Evolutionary conservation across 2,329 filamentous ascomycete genomes (phyloP).

Genomic region (Alternaria angustiovoidea): DNA sequence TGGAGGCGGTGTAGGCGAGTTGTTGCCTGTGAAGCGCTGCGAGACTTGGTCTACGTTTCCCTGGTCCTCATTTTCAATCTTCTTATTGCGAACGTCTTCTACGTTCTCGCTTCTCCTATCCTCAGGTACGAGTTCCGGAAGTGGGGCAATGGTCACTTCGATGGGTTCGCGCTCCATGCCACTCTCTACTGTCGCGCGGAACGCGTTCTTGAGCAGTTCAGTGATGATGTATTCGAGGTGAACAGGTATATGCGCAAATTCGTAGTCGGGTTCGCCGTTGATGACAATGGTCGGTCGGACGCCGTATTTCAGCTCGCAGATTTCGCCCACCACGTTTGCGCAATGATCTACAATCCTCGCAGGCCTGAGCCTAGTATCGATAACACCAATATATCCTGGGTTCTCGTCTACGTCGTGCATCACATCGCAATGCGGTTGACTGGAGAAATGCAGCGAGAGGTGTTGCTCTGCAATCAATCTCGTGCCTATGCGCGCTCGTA

Average conservation of each 20-base stretch:
- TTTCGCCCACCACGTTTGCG: conserved; percentile 90
- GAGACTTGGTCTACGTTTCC: conserved; percentile 45
- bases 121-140: conserved; percentile 58
- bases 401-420: conserved; percentile 54
- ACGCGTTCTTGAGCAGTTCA: conserved; percentile 95
- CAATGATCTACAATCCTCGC: conserved; percentile 83
- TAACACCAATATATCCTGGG: conserved; percentile 85
- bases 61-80: conserved; percentile 41
- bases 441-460: conserved; percentile 83
- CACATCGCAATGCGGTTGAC: conserved; percentile 72
- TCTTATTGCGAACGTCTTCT: conserved; percentile 17
- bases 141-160: conserved; percentile 87
- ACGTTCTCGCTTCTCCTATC: conserved; percentile 18
- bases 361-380: conserved; percentile 87
- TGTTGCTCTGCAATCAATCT: conserved; percentile 95
- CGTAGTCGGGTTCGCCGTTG: conserved; percentile 85
- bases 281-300: conserved; percentile 81
- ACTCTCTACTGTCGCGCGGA: conserved; percentile 88
- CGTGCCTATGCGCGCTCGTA: conserved; percentile 92
- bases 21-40: conserved; percentile 38
- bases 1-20: conserved; percentile 24
- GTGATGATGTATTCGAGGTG: conserved; percentile 98
- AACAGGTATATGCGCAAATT: conserved; percentile 92
- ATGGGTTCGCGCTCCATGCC: conserved; percentile 81
- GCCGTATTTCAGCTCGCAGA: conserved; percentile 95